Evolutionary conservation across 768 basidiomycete genomes (phyloP).

Genomic region (Boletus subcaerulescens): DNA sequence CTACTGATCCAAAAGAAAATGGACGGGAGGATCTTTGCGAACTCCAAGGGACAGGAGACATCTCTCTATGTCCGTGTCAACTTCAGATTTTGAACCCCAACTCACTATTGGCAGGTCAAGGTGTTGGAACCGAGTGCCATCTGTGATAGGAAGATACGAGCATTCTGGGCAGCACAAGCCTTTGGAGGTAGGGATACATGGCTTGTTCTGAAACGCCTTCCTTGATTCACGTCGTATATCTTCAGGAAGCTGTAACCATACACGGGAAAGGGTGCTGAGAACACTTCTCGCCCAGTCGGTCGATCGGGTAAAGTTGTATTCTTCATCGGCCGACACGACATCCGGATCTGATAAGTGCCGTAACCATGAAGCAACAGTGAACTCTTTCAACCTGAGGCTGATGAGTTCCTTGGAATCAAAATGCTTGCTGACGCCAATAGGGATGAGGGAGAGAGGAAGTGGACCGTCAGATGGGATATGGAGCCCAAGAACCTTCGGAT

Average conservation of each 20-base stretch:
- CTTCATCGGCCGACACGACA: conserved; percentile 34
- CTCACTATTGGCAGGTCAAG: neutral
- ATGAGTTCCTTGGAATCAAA: conserved; percentile 50
- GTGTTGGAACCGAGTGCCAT: conserved; percentile 36
- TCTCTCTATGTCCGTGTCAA: neutral
- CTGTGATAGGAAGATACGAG: conserved; percentile 76
- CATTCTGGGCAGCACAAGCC: conserved; percentile 70
- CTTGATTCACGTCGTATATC: conserved; percentile 32
- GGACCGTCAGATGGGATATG: conserved; percentile 74
- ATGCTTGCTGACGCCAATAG: conserved; percentile 47
- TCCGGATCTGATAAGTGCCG: conserved; percentile 51
- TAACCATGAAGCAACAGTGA: conserved; percentile 71
- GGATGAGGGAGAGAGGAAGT: conserved; percentile 58
- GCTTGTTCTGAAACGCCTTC: conserved; percentile 28
- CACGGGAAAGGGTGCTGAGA: conserved; percentile 54
- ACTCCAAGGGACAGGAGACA: conserved; percentile 1
- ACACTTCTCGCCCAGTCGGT: conserved; percentile 77
- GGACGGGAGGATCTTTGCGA: neutral
- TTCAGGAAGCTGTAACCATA: conserved; percentile 63
- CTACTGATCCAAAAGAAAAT: neutral
- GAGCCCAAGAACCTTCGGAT: conserved; percentile 47
- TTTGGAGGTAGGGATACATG: conserved; percentile 43
- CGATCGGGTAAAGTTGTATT: conserved; percentile 61
- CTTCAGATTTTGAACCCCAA: conserved; percentile 37
- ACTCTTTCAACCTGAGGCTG: conserved; percentile 73